Conservation (phyloP, 768 basidiomycete genomes). For the Pulveroboletus frians region DNA sequence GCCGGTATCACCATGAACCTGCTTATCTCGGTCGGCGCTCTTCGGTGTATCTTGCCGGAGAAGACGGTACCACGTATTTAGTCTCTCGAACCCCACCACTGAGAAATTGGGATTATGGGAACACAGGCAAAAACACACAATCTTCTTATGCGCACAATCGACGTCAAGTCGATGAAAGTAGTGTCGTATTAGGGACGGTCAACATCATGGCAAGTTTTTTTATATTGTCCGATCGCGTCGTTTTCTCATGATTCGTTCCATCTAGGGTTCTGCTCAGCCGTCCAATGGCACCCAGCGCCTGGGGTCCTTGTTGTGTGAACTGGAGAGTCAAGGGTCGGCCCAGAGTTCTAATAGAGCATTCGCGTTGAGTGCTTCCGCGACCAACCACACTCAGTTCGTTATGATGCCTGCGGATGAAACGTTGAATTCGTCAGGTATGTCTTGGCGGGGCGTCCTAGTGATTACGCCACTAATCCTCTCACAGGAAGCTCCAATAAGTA, state of each 20-base stretch:
- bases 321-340: slow-evolving; percentile 8
- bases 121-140: not conserved
- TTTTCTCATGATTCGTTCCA: not conserved
- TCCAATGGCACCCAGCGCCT: slow-evolving; percentile 10
- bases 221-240: slow-evolving; percentile 2
- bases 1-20: slow-evolving; percentile 13
- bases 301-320: slow-evolving; percentile 11
- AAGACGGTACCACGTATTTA: slow-evolving; percentile 25
- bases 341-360: slow-evolving; percentile 28
- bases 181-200: slow-evolving; percentile 38
- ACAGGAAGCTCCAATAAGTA: slow-evolving; percentile 15
- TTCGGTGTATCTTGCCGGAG: slow-evolving; percentile 21
- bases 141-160: not conserved
- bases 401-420: slow-evolving; percentile 29
- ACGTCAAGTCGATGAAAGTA: slow-evolving; percentile 11
- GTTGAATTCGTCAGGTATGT: slow-evolving; percentile 12
- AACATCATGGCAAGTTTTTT: slow-evolving; percentile 43
- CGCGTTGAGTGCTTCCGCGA: slow-evolving; percentile 46
- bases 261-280: slow-evolving; percentile 6
- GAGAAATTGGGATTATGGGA: not conserved
- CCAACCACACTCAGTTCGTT: slow-evolving; percentile 41
- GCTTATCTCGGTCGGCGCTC: slow-evolving; percentile 13
- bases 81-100: slow-evolving; percentile 15
- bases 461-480: slow-evolving; percentile 3
- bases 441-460: not conserved